Conservation (phyloP, 2,329 filamentous ascomycete genomes). For the Cladosporium cucumerinum region DNA sequence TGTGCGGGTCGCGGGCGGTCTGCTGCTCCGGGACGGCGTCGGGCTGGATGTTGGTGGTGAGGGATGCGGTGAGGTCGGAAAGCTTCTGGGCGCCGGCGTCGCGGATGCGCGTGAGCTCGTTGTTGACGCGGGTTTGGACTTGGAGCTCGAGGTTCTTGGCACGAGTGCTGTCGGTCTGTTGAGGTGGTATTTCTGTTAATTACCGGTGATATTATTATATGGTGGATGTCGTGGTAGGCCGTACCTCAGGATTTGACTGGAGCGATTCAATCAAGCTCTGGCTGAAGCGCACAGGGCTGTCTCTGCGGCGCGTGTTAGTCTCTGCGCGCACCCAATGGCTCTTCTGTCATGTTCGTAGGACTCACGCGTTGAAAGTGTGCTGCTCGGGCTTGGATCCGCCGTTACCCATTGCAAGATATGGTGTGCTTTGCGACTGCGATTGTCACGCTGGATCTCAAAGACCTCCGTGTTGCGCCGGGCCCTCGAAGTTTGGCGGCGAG, state of each 20-base stretch:
- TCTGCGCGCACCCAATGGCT: slow-evolving; percentile 7
- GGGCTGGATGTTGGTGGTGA: slow-evolving; percentile 35
- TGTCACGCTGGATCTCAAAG: slow-evolving; percentile 10
- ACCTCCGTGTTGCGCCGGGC: slow-evolving; percentile 12
- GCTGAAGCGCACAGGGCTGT: slow-evolving; percentile 68
- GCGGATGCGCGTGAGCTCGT: slow-evolving; percentile 78
- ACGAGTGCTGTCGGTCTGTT: slow-evolving; percentile 82
- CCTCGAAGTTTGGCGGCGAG: slow-evolving; percentile 6
- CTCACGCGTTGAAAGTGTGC: slow-evolving; percentile 62
- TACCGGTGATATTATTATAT: neutral
- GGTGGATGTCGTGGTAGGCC: slow-evolving; percentile 21
- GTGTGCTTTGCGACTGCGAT: slow-evolving; percentile 8
- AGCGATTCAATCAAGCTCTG: slow-evolving; percentile 78
- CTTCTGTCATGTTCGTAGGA: slow-evolving; percentile 9
- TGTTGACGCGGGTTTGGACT: slow-evolving; percentile 80
- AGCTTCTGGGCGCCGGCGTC: slow-evolving; percentile 68
- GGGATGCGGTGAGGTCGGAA: slow-evolving; percentile 58
- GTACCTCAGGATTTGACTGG: slow-evolving; percentile 81
- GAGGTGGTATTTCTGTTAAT: neutral
- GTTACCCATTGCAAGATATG: slow-evolving; percentile 52
- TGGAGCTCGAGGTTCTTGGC: slow-evolving; percentile 79
- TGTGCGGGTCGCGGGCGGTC: slow-evolving; percentile 20
- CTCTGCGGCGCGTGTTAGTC: slow-evolving; percentile 39
- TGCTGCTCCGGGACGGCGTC: slow-evolving; percentile 29
- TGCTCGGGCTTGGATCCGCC: slow-evolving; percentile 61